These are phyloP conservation scores for Dothidotthia symphoricarpi DNA, from an alignment of 2,329 filamentous ascomycete genomes.

Conservation along the genomic window DNA sequence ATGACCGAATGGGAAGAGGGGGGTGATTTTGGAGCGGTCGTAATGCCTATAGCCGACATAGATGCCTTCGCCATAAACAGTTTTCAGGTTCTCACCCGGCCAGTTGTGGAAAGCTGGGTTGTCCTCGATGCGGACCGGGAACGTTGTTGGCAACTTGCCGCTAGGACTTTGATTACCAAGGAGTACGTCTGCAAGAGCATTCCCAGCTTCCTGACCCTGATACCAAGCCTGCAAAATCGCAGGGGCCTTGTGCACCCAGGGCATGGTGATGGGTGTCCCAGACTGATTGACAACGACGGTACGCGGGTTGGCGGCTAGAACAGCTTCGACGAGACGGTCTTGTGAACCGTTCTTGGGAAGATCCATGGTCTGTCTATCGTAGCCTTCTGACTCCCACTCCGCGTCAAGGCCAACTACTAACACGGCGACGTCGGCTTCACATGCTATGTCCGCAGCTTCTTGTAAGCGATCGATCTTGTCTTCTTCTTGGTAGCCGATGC, in stretches of 20 bases:
- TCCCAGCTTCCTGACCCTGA: constrained; percentile 81
- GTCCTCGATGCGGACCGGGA: constrained; percentile 60
- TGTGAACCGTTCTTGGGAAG: constrained; percentile 57
- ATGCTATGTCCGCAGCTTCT: constrained; percentile 65
- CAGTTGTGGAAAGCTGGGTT: constrained; percentile 72
- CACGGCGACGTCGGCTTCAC: constrained; percentile 71
- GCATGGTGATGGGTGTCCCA: constrained; percentile 69
- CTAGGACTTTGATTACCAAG: constrained; percentile 72
- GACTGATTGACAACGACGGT: constrained; percentile 73
- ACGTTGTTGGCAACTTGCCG: constrained; percentile 72
- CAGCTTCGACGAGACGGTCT: constrained; percentile 62
- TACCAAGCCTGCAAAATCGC: constrained; percentile 77
- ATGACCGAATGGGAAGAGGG: constrained; percentile 74
- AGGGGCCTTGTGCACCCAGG: constrained; percentile 64
- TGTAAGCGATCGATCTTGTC: constrained; percentile 57
- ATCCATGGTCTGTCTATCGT: constrained; percentile 63
- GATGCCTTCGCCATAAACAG: constrained; percentile 69
- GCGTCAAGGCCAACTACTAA: constrained; percentile 75
- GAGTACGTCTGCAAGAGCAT: constrained; percentile 74
- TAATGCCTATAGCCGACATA: constrained; percentile 74
- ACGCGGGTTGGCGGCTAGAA: constrained; percentile 64
- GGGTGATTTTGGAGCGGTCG: constrained; percentile 59
- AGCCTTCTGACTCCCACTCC: constrained; percentile 73
- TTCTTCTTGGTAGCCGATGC: constrained; percentile 69
- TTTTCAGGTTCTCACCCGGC: constrained; percentile 67